Evolutionary conservation across 2,329 filamentous ascomycete genomes (phyloP), one percentile per base, ranked within the genome.

Genomic region (Emericellopsis cladophorae): DNA sequence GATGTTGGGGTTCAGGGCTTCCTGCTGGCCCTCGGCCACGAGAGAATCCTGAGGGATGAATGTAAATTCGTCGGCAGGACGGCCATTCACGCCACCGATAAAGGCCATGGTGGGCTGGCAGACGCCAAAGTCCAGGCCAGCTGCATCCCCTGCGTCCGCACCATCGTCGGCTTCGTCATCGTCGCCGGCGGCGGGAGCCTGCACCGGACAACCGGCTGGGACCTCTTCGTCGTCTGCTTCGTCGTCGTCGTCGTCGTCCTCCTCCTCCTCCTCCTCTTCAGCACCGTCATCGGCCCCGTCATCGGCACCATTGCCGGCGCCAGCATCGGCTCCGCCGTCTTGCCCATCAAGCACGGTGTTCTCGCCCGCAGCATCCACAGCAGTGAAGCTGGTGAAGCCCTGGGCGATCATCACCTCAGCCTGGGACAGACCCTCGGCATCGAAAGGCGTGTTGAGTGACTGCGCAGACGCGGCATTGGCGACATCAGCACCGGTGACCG

Each of bases 1-100:
- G 66, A 84, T 84, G 64, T 75, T 74, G 42, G 79, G 79, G 72
- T 84, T 83, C 36, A 83, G 65, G 8, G 79, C 78, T 54, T 83
- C 79, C 51, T 76, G 60, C 59, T 84, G 79, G 44, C 55, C 55
- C 53, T 75, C 63, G 47, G 74, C 70, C 43, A 81, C 70, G 15
- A 73, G 60, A 8, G 74, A 62, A 54, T 84, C 79, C 37, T 70
- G 70, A 40, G 81, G 72, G 57, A 80, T 75, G 72, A 84, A 84
- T 39, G 79, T 81, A 59, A 72, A 76, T 58, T 81, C 79, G 42
- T 63, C 66, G 16, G 66, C 66, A 11, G 66, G 60, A 43, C 77
- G 74, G 32, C 70, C 70, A 60, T 67, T 62, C 26, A 74, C 70
- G 15, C 75, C 76, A 43, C 67, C 70, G 46, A 73, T 65, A 55